Base-by-base conservation (phyloP, 257 asterid genomes). In the Solanum sitiens region DNA sequence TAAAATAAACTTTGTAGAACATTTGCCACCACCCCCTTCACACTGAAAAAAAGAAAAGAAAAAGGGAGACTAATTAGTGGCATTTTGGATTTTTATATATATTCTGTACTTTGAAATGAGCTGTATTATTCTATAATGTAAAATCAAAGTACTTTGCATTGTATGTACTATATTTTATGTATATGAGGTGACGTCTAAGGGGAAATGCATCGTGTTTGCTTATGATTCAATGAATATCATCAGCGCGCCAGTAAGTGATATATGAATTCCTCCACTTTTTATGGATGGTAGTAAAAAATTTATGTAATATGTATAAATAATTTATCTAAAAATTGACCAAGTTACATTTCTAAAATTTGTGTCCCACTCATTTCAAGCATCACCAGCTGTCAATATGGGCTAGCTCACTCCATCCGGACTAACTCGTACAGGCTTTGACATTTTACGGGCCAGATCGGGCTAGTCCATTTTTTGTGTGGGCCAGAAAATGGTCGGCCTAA, bases 11-110 rank as follows among this genome's bases (percentile, higher is more conserved):
- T 53, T n/a, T 86, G 87, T 88, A 63, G 83, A 74, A 83, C 90
- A 86, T 89, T 89, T 91, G 93, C 88, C 90, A 87, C 89, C 91
- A 85, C 89, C 83, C 50, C 77, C 59, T 59, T 73, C 70, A 70
- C 44, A 20, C 65, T 9, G 40, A 50, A 42, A 70, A 23, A 5
- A 6, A 8, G 32, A 13, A 50, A 30, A 56, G 44, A 27, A 79
- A 47, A 59, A 37, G 39, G 13, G 30, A 32, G 70, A 71, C 63
- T 53, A 37, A 37, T 37, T 53, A 53, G 61, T 65, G 53, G 63
- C 37, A 27, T 47, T 35, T 70, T 79, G 53, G 12, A 71, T 74
- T 61, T 16, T 16, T 21, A 59, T 8, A 11, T 14, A 42, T 8
- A 15, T 72, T 23, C 21, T 65, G 25, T 80, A 45, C 56, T 83